phyloP scores from a whole-genome alignment of 2,329 filamentous ascomycete genomes.

The Colletotrichum graminicola region DNA sequence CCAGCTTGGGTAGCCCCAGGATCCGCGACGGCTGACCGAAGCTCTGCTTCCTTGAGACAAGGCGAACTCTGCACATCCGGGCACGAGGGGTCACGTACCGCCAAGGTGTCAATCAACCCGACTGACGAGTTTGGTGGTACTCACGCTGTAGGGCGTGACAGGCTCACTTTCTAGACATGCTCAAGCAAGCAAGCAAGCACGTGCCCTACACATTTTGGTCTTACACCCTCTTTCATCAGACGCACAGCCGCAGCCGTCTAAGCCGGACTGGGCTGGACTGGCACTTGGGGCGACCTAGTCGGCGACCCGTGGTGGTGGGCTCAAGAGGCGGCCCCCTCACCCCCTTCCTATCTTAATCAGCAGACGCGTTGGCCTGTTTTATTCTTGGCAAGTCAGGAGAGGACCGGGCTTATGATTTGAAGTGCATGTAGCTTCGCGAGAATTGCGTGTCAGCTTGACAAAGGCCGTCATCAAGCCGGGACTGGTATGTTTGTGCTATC shows the following conservation, averaged over 20 bases:
- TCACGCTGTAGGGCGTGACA: neutral
- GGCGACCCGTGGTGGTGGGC: neutral
- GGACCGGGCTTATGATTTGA: neutral
- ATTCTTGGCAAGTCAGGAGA: neutral
- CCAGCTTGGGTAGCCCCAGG: neutral
- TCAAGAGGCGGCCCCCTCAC: neutral
- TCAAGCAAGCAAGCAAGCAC: neutral
- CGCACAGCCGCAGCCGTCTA: neutral
- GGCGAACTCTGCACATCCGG: neutral
- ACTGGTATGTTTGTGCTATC: neutral
- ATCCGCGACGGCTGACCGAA: no score
- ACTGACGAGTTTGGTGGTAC: neutral
- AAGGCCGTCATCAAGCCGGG: neutral
- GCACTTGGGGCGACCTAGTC: neutral
- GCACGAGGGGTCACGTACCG: neutral
- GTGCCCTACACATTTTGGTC: neutral
- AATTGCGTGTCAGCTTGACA: slow-evolving; percentile 18
- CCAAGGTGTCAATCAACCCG: neutral
- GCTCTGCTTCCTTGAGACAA: no score
- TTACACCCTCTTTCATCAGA: neutral
- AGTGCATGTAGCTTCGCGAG: neutral
- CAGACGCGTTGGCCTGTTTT: neutral
- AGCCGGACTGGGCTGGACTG: neutral
- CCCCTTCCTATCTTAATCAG: neutral
- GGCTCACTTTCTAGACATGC: neutral